A percentile compares a stretch with the other conserved stretches of the same genome.
Evolutionary conservation across 108 stramenopile genomes (phyloP).

Genomic region (Asterionellopsis glacialis): DNA sequence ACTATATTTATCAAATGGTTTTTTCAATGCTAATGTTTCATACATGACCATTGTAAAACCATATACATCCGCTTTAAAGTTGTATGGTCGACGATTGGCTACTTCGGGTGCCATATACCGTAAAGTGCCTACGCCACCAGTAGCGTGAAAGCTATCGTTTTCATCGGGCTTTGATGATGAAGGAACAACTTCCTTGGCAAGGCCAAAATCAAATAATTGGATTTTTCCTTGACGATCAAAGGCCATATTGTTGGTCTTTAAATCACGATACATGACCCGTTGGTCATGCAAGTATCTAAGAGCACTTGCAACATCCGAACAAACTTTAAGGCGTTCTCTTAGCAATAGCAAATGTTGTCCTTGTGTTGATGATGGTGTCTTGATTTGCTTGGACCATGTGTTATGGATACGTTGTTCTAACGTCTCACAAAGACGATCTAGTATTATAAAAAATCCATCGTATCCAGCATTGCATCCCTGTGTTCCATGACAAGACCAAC

Average conservation of each 20-base stretch:
- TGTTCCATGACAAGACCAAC: background rate
- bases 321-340: constrained; percentile 9
- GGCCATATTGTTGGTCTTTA: constrained; percentile 59
- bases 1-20: constrained; percentile 27
- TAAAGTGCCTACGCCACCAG: constrained; percentile 47
- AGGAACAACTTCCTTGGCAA: constrained; percentile 56
- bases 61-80: constrained; percentile 61
- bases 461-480: background rate
- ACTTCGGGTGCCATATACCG: constrained; percentile 85
- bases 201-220: constrained; percentile 81
- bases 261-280: constrained; percentile 23
- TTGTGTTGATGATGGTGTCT: constrained; percentile 4
- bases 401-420: background rate
- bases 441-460: background rate
- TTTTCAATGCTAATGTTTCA: constrained; percentile 44
- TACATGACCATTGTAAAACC: constrained; percentile 51
- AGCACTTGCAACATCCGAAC: background rate
- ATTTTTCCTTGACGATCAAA: constrained; percentile 62
- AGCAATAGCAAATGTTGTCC: constrained; percentile 12
- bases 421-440: constrained; percentile 2
- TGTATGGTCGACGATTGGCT: constrained; percentile 39
- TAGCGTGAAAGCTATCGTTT: constrained; percentile 33
- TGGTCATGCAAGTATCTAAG: background rate
- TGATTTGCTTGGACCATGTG: constrained; percentile 26
- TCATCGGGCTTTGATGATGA: background rate